Evolutionary conservation across 1,284 basidiomycete genomes (phyloP).

Genomic region (Golubevia pallescens): DNA sequence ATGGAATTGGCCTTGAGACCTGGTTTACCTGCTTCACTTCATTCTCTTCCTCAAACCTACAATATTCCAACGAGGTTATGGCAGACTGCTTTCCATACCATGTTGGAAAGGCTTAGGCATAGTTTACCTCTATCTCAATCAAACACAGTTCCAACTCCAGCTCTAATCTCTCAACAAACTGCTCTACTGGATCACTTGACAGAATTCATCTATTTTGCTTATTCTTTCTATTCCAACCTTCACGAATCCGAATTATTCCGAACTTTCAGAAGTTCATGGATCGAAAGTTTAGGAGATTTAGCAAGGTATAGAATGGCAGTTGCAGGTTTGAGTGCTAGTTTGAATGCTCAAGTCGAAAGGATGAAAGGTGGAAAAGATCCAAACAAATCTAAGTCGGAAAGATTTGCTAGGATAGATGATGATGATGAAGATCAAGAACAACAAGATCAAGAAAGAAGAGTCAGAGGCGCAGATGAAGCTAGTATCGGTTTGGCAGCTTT

Average conservation of each 20-base stretch:
- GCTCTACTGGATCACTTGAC: slow-evolving; percentile 75
- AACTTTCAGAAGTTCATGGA: slow-evolving; percentile 81
- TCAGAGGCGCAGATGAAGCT: slow-evolving; percentile 35
- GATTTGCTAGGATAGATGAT: slow-evolving; percentile 6
- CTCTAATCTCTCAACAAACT: slow-evolving; percentile 11
- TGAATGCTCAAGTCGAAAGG: slow-evolving; percentile 65
- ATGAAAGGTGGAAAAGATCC: slow-evolving; percentile 8
- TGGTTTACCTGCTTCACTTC: slow-evolving; percentile 82
- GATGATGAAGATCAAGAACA: slow-evolving; percentile 11
- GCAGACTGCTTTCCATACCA: slow-evolving; percentile 86
- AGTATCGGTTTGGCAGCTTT: slow-evolving; percentile 88
- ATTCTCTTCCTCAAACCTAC: slow-evolving; percentile 88
- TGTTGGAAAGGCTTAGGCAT: slow-evolving; percentile 86
- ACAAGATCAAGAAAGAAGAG: slow-evolving; percentile 10
- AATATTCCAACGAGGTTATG: slow-evolving; percentile 92
- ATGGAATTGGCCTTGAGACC: slow-evolving; percentile 85
- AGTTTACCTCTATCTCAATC: slow-evolving; percentile 70
- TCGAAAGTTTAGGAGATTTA: slow-evolving; percentile 93
- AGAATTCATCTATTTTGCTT: slow-evolving; percentile 92
- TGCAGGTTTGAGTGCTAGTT: slow-evolving; percentile 66
- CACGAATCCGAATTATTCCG: slow-evolving; percentile 79
- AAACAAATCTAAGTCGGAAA: neutral
- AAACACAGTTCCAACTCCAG: slow-evolving; percentile 2
- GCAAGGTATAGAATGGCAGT: slow-evolving; percentile 93
- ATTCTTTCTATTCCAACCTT: slow-evolving; percentile 88